Base-by-base conservation (phyloP, 768 basidiomycete genomes). In the Mycena kentingensis region DNA sequence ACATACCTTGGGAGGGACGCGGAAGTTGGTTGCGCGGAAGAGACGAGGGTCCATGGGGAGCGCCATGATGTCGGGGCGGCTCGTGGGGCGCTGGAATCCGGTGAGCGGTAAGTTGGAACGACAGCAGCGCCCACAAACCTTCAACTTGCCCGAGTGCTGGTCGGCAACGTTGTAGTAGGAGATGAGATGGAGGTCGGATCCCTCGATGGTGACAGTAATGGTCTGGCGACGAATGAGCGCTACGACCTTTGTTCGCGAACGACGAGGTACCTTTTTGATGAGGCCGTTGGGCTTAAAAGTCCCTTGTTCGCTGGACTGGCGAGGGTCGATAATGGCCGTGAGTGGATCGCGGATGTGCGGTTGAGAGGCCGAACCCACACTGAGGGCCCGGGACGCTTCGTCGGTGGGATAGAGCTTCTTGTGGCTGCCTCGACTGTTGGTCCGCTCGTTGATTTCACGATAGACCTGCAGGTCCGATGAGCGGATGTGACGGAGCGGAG, bases 151-250 rank as follows among this genome's bases (percentile, higher is more conserved):
- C 15, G 79, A 78, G 8, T 83, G 77, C 24, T 90, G 82, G 64
- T 93, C 91, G 41, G 89, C 85, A 35, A 86, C 80, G 6, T 85
- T 85, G 67, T 90, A 93, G 73, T 93, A 93, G 15, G 88, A 88
- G 55, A 93, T 83, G 55, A 92, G 78, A 65, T 93, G 90, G 45
- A 91, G 81, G 71, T 90, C 84, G 44, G 84, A 86, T 13, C 85
- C 85, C 55, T 89, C 86, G 50, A 89, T 83, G 32, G 81, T 82
- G 43, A 92, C 85, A 8, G 90, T 91, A 63, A 92, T 90, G n/a
- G 90, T 92, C 89, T 93, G 67, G 31, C 39, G 44, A 34, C n/a
- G 41, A 26, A 42, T n/a, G 44, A 21, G 24, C 51, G 43, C 24
- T 39, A 25, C 29, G 5, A 22, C 49, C 51, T 46, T 21, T 49